A percentile compares a stretch with the other conserved stretches of the same genome.
Evolutionary conservation across 257 asterid species (phyloP).

Genomic region (Solanum etuberosum): DNA sequence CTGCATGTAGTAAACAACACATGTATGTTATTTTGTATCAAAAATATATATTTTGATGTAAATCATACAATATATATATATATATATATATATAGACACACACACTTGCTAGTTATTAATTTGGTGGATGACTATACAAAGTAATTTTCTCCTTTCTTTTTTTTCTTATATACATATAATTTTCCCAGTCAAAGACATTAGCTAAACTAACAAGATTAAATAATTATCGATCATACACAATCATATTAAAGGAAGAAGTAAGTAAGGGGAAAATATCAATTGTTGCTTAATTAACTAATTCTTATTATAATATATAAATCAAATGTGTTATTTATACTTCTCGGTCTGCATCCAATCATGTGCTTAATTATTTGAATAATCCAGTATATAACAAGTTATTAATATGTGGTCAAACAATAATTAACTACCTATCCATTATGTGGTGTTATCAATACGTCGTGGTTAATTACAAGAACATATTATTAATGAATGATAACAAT

Average conservation of each 20-base stretch:
- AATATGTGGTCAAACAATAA: neutral
- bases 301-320: neutral
- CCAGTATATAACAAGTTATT: neutral
- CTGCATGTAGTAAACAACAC: neutral
- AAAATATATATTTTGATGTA: too few species aligned
- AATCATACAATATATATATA: too few species aligned
- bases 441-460: too few species aligned
- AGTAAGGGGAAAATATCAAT: neutral
- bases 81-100: too few species aligned
- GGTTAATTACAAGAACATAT: too few species aligned
- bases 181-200: neutral
- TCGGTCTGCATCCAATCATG: neutral
- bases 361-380: neutral
- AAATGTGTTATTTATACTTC: neutral
- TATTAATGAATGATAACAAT: too few species aligned
- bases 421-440: neutral
- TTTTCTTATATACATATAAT: neutral
- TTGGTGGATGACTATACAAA: too few species aligned
- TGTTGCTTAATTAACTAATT: neutral
- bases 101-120: too few species aligned
- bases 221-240: neutral
- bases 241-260: neutral
- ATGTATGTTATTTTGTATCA: too few species aligned
- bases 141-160: neutral
- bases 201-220: neutral